Evolutionary conservation across 129 eudicot genomes (phyloP), one percentile per base, ranked within the genome.

Genomic region (Pulicaria dysenterica): DNA sequence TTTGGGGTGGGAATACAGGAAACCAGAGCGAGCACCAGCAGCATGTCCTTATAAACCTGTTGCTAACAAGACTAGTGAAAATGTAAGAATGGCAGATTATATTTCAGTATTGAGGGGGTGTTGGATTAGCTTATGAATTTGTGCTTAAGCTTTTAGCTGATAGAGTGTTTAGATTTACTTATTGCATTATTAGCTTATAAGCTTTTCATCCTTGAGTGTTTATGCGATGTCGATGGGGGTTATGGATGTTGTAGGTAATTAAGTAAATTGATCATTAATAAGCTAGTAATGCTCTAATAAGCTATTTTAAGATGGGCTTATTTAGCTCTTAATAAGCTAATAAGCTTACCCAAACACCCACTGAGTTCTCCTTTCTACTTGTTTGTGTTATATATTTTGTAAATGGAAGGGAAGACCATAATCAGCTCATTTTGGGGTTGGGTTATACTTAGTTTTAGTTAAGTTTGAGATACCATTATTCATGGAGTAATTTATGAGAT

Each of bases 1-100:
- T 70, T 65, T 84, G 47, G 96, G 96, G 7, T 80, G 90, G 96
- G 96, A 89, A 58, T 89, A 86, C 51, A 70, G 83, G 73, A 89
- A 80, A 72, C 96, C 96, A 16, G 88, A 79, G 55, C 80, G 93
- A 10, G 76, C 90, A 3, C 93, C 96, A 0, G 78, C 90, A 44
- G 96, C 92, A 39, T 89, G 96, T 73, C 90, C 96, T 7, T 82
- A 77, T 6, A 84, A 82, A 61, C 96, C 96, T 16, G 60, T 66
- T 5, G 77, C 77, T 13, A 69, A 74, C 66, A 82, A 74, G 40
- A 58, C 80, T 34, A 69, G 53, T 50, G 77, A 67, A 49, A 75
- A 70, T 40, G 84, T 80, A 69, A 74, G 80, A 41, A 41, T n/a
- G 1, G 0, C 55, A 64, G 5, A 6, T 19, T 43, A 2, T 59